Conservation (phyloP, 768 basidiomycete species). For the Boletus sensibilis region DNA sequence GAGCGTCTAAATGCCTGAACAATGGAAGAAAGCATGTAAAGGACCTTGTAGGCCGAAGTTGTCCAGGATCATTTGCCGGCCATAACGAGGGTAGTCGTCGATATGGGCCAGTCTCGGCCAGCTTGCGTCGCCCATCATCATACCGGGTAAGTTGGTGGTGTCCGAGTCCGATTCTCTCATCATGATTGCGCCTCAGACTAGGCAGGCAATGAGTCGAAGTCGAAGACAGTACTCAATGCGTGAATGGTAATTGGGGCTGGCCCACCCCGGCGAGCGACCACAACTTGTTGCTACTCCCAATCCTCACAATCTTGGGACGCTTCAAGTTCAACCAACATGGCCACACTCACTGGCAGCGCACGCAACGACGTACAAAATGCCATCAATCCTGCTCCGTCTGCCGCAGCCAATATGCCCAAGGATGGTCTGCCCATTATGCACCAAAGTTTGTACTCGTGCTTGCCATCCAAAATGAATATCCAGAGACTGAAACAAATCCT, state of each 20-base stretch:
- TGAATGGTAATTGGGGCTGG: not conserved
- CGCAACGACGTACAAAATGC: constrained; percentile 17
- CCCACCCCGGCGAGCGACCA: not conserved
- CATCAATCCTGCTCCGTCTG: constrained; percentile 14
- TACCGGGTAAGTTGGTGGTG: not conserved
- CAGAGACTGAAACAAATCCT: not conserved
- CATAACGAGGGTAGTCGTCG: constrained; percentile 86
- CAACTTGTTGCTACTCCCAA: not conserved
- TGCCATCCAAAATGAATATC: not conserved
- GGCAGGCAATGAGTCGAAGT: not conserved
- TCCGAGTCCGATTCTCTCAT: not conserved
- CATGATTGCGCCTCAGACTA: not conserved
- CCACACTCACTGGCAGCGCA: constrained; percentile 5
- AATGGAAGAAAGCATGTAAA: not conserved
- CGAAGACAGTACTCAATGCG: not conserved
- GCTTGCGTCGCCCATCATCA: constrained; percentile 11
- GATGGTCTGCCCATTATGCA: constrained; percentile 42
- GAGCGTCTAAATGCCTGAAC: constrained; percentile 1
- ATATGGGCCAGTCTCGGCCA: constrained; percentile 38
- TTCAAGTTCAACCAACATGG: constrained; percentile 10
- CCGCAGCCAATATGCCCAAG: constrained; percentile 21
- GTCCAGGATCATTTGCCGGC: constrained; percentile 93
- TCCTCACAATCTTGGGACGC: not conserved
- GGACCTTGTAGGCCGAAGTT: constrained; percentile 84
- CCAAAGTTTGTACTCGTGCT: constrained; percentile 28